Evolutionary conservation across 2,329 filamentous ascomycete genomes (phyloP), one percentile per base, ranked within the genome.

Genomic region (Dryadomyces quercivorus): DNA sequence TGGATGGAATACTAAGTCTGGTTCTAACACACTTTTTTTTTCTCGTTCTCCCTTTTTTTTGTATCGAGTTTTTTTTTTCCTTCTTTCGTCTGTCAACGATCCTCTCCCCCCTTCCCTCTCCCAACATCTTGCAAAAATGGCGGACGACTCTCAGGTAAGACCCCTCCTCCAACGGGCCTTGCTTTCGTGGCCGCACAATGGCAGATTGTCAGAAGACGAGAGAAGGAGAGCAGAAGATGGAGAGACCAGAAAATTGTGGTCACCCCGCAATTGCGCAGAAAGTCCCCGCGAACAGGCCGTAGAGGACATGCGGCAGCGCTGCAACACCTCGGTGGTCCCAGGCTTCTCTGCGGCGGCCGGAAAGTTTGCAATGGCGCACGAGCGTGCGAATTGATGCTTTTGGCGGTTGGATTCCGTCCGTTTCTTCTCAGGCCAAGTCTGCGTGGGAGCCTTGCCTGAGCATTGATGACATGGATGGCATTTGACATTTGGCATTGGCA

Each of bases 111-210:
- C 58, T 20, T 16, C 16, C 16, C 42, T 9, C n/a, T 20, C 42
- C 18, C 42, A 18, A n/a, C 42, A 13, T 62, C 63, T 72, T 70
- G 69, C 67, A 67, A 79, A 70, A 65, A 82, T 82, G 78, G 69
- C 77, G 64, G 77, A 80, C 60, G 76, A 70, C 60, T 65, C 67
- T 59, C 66, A 78, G 67, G 77, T 80, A 72, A 73, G 76, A 70
- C 45, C 47, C 31, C 34, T 21, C 2, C 20, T 42, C 15, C 12
- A 26, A 8, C 5, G 9, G 21, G 55, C 52, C 42, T 58, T 50
- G n/a, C 49, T 53, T 50, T 53, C 49, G 51, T 44, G 50, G 55
- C 40, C 57, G 42, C 40, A 56, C 52, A 44, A 12, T 31, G 8
- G 26, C 26, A 31, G 26, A 31, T 59, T 60, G 62, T 62, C 58